A percentile compares a stretch with the other conserved stretches of the same genome.
Evolutionary conservation across 2,329 filamentous ascomycete genomes (phyloP).

Genomic region (Sporothrix brasiliensis): DNA sequence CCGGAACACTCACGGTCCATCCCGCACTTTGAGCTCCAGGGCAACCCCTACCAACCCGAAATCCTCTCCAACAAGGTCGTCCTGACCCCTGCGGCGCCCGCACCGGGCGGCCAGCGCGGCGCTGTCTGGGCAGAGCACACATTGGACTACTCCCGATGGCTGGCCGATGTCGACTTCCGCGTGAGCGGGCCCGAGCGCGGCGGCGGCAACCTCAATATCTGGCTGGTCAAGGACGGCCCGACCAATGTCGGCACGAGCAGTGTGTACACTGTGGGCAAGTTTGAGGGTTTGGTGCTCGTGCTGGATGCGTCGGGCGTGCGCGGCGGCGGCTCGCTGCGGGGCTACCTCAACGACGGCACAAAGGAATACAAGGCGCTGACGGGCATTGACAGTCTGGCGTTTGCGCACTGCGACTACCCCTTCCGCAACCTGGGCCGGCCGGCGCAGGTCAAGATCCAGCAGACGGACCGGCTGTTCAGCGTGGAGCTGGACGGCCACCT

Average conservation of each 20-base stretch:
- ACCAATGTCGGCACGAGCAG: constrained; percentile 69
- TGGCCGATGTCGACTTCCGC: constrained; percentile 82
- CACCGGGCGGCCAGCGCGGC: constrained; percentile 81
- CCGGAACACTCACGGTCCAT: constrained; percentile 57
- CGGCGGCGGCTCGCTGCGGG: constrained; percentile 75
- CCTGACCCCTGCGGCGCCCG: constrained; percentile 81
- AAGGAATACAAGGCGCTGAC: constrained; percentile 78
- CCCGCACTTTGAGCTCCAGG: constrained; percentile 59
- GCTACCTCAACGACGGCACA: constrained; percentile 89
- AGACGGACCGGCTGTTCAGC: constrained; percentile 66
- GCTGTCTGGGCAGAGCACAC: constrained; percentile 75
- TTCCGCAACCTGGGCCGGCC: constrained; percentile 91
- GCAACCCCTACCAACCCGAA: constrained; percentile 59
- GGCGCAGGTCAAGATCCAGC: constrained; percentile 73
- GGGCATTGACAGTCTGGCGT: constrained; percentile 81
- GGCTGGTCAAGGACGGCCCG: constrained; percentile 76
- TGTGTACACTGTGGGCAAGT: constrained; percentile 80
- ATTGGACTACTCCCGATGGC: constrained; percentile 71
- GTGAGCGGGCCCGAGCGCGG: constrained; percentile 82
- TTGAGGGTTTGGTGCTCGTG: constrained; percentile 87
- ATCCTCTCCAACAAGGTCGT: constrained; percentile 87
- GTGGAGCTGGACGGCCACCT: constrained; percentile 77
- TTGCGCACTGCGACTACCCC: constrained; percentile 86
- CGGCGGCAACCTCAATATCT: constrained; percentile 88
- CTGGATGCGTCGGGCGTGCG: constrained; percentile 79